Conservation (phyloP, 129 eudicot species). For the Logfia minima region DNA sequence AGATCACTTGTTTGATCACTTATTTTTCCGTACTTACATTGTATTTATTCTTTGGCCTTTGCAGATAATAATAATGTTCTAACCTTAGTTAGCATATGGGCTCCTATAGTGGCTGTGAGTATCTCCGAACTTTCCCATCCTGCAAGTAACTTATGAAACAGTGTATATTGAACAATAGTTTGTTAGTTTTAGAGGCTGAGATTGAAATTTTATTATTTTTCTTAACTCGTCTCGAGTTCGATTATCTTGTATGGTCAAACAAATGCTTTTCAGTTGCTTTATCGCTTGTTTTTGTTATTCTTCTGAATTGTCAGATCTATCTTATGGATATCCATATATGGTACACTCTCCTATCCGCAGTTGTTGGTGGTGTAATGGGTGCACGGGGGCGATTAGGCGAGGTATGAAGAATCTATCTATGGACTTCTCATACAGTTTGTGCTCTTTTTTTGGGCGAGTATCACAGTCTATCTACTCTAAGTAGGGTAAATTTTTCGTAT, state of each 20-base stretch:
- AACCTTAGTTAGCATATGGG: conserved; percentile 89
- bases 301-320: conserved; percentile 66
- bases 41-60: conserved; percentile 25
- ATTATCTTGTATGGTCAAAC: conserved; percentile 15
- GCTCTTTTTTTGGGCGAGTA: not conserved
- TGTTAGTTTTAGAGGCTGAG: not conserved
- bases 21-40: conserved; percentile 5
- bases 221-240: conserved; percentile 15
- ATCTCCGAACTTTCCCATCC: conserved; percentile 8
- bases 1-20: not conserved
- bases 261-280: conserved; percentile 12
- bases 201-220: not conserved
- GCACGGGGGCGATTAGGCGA: conserved; percentile 95
- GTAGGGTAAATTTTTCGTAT: not conserved
- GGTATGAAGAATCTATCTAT: conserved; percentile 45
- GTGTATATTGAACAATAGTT: conserved; percentile 8
- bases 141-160: conserved; percentile 18
- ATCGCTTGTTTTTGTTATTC: not conserved
- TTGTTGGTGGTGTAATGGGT: conserved; percentile 97
- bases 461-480: conserved; percentile 3
- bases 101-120: conserved; percentile 97
- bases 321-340: conserved; percentile 91
- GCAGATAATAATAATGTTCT: conserved; percentile 81
- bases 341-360: conserved; percentile 91
- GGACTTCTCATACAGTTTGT: not conserved